These are phyloP conservation scores for Nematocida sp. DNA, from an alignment of 371 early-diverging fungal genomes.

Conservation along the genomic window DNA sequence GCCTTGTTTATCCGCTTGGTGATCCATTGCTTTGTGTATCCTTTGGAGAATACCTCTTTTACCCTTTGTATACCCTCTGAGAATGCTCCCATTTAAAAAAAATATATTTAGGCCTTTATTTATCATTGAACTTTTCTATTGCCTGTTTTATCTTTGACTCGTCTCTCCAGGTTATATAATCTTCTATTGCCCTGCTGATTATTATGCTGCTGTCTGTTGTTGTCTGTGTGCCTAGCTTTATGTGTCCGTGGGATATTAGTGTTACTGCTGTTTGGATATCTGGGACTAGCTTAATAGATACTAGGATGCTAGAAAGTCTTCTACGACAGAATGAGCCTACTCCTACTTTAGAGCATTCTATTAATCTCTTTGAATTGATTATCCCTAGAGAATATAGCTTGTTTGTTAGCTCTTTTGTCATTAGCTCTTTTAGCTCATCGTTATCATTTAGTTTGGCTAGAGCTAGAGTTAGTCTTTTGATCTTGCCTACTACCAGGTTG, in stretches of 20 bases:
- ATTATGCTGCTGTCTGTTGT: conserved; percentile 50
- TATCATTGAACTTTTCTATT: conserved; percentile 72
- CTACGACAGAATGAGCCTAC: conserved; percentile 78
- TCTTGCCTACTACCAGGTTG: conserved; percentile 76
- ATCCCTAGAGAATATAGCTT: conserved; percentile 83
- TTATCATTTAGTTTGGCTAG: conserved; percentile 78
- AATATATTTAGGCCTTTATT: not conserved
- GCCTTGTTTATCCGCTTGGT: not conserved
- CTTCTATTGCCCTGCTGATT: conserved; percentile 76
- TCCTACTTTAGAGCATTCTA: conserved; percentile 76
- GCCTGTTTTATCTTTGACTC: conserved; percentile 89
- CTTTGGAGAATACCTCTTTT: not conserved
- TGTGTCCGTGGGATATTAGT: conserved; percentile 86
- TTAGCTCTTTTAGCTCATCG: conserved; percentile 73
- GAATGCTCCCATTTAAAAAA: not conserved
- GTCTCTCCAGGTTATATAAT: conserved; percentile 95
- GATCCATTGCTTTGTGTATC: not conserved
- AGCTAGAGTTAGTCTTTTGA: conserved; percentile 76
- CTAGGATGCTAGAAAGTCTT: conserved; percentile 84
- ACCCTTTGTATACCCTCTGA: not conserved
- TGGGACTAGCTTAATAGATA: conserved; percentile 84
- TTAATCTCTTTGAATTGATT: conserved; percentile 74
- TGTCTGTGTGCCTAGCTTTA: conserved; percentile 71
- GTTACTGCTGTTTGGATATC: conserved; percentile 82
- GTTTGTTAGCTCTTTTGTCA: conserved; percentile 74